phyloP scores from a whole-genome alignment of 805 yeast genomes.

The Lipomyces kockii region DNA sequence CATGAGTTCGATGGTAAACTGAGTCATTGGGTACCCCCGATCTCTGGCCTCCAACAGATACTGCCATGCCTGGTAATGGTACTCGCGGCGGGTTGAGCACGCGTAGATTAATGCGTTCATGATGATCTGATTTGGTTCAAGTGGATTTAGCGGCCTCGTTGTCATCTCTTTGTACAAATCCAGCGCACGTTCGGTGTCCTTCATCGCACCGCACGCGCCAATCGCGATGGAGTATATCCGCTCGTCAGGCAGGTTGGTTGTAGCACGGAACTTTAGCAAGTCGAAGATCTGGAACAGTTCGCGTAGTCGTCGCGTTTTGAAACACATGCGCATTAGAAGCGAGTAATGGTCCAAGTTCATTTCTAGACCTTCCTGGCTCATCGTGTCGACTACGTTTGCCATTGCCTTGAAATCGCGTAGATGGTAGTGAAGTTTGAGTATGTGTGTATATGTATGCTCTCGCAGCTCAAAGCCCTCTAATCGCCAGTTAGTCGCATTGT shows the following conservation, averaged over 20 bases:
- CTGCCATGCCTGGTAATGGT: constrained; percentile 72
- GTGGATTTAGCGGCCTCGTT: constrained; percentile 43
- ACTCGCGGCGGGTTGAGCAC: constrained; percentile 59
- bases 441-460: constrained; percentile 42
- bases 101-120: constrained; percentile 68
- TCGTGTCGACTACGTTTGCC: constrained; percentile 34
- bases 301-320: constrained; percentile 48
- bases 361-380: constrained; percentile 38
- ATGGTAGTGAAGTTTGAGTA: constrained; percentile 44
- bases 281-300: constrained; percentile 78
- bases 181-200: constrained; percentile 72
- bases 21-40: constrained; percentile 39
- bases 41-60: constrained; percentile 66
- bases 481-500: constrained; percentile 1
- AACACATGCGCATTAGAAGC: constrained; percentile 25
- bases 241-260: constrained; percentile 67
- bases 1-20: constrained; percentile 65
- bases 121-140: constrained; percentile 52
- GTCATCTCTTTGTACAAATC: constrained; percentile 76
- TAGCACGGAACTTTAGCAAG: constrained; percentile 79
- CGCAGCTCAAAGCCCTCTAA: constrained; percentile 38
- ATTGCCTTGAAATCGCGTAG: constrained; percentile 39
- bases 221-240: constrained; percentile 74
- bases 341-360: constrained; percentile 37
- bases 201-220: constrained; percentile 62